Evolutionary conservation across 208 protist genomes (phyloP).

Genomic region (Trypanosomatidae sp.): DNA sequence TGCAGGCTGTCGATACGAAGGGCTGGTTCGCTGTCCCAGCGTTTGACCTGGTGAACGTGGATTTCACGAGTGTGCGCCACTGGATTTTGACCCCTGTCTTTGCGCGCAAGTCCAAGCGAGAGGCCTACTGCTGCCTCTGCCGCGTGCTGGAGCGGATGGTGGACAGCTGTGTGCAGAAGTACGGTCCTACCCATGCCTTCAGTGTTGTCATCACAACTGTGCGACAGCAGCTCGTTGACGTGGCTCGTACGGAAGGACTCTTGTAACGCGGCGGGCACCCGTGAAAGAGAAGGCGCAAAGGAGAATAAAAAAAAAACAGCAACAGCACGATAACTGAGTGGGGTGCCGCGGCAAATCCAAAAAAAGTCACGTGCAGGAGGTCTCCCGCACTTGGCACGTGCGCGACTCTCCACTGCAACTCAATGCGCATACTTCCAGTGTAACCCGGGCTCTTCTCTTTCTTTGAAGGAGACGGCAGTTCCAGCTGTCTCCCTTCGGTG

Average conservation of each 20-base stretch:
- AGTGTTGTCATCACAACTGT: conserved; percentile 65
- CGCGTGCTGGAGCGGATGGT: conserved; percentile 81
- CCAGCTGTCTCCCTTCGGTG: neutral
- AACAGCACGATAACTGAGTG: neutral
- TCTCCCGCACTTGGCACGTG: neutral
- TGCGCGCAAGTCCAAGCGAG: conserved; percentile 50
- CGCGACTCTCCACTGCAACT: neutral
- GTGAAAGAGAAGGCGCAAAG: neutral
- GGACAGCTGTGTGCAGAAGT: conserved; percentile 71
- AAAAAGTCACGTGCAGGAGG: neutral
- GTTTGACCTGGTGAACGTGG: conserved; percentile 75
- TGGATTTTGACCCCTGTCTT: conserved; percentile 61
- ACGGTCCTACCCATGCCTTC: conserved; percentile 72
- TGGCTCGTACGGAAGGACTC: conserved; percentile 48
- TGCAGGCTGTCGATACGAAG: conserved; percentile 54
- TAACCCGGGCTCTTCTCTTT: neutral
- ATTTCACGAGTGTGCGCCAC: conserved; percentile 63
- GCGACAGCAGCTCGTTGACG: conserved; percentile 68
- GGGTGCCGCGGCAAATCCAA: conserved; percentile 1
- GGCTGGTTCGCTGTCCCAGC: conserved; percentile 80
- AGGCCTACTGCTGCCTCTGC: conserved; percentile 66
- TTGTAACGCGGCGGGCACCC: conserved; percentile 17
- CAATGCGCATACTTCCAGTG: neutral
- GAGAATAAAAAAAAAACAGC: neutral
- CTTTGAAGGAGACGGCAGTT: neutral